Base-by-base conservation (phyloP, 805 yeast species). In the Zygosaccharomyces bisporus region DNA sequence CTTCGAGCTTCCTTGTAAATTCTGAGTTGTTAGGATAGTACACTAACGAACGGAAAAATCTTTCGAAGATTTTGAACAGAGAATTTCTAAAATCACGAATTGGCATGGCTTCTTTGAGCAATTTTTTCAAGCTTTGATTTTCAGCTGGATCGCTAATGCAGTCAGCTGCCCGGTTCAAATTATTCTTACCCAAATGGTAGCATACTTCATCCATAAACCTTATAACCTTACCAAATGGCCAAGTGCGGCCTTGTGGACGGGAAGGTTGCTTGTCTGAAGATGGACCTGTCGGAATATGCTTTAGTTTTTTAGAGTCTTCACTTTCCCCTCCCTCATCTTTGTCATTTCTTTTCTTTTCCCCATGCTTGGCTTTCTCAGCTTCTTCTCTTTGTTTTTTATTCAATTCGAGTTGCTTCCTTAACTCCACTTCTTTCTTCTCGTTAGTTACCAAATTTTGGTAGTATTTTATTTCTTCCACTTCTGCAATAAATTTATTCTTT, bases 351-450 rank as follows among this genome's bases (percentile, higher is more conserved):
- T 38, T 29, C 35, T 49, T 38, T 17, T 36, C 37, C 24, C 18
- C 18, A 34, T 47, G 40, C 33, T 37, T 47, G 14, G 38, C 42
- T 25, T 30, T 32, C 33, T 49, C 45, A 12, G 49, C 41, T 31
- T 35, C 45, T 30, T 30, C 45, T 39, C 49, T 46, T 36, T 45
- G 51, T 45, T 40, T 38, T 41, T 48, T 51, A 39, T 55, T 59
- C 45, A 19, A 45, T 35, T 56, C 59, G 25, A 57, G 30, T 24
- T 53, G 47, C 42, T 43, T 53, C 43, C 56, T 55, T 23, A 54
- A 27, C 29, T 56, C 57, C 1, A 45, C 44, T 41, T 60, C 51
- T 30, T 59, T 59, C 33, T 55, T 54, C 17, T 58, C 61, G 36
- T 55, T 58, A 2, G 46, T 55, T 13, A 50, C 16, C 12, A 44